phyloP scores from a whole-genome alignment of 768 basidiomycete species.

The Lactarius akahatsu region DNA sequence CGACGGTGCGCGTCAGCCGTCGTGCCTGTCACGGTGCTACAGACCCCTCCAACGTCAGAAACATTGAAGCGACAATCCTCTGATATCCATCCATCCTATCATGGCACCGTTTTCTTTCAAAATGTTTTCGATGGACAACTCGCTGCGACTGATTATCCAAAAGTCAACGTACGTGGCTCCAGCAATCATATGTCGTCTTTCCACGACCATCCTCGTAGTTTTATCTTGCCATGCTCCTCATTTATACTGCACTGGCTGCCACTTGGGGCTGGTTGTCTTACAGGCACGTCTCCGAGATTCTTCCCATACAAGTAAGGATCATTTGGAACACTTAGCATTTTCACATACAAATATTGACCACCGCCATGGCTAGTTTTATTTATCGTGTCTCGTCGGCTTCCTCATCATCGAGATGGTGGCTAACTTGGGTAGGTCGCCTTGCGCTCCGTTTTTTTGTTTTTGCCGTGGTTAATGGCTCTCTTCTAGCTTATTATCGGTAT shows the following conservation, averaged over 20 bases:
- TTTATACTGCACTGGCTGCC: slow-evolving; percentile 67
- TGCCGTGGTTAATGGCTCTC: slow-evolving; percentile 3
- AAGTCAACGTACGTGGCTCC: slow-evolving; percentile 73
- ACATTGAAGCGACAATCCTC: slow-evolving; percentile 39
- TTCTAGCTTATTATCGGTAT: slow-evolving; percentile 85
- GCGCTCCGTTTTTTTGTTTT: background rate
- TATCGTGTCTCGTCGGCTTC: slow-evolving; percentile 83
- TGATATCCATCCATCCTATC: slow-evolving; percentile 74
- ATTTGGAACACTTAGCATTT: background rate
- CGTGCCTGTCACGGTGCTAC: slow-evolving; percentile 83
- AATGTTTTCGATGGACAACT: slow-evolving; percentile 88
- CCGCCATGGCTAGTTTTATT: slow-evolving; percentile 63
- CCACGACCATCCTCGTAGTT: slow-evolving; percentile 51
- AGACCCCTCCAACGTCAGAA: slow-evolving; percentile 27
- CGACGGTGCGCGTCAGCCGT: slow-evolving; percentile 51
- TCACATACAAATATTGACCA: slow-evolving; percentile 13
- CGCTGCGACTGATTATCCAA: slow-evolving; percentile 93
- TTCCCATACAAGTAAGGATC: slow-evolving; percentile 78
- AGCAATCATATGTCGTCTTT: slow-evolving; percentile 4
- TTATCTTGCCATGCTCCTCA: slow-evolving; percentile 78
- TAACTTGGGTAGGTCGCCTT: slow-evolving; percentile 64
- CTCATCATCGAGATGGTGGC: slow-evolving; percentile 93
- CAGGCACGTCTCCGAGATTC: slow-evolving; percentile 73
- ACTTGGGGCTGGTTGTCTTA: slow-evolving; percentile 87
- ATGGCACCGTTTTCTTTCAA: slow-evolving; percentile 77